Evolutionary conservation across 495 filamentous ascomycete species (phyloP).

Genomic region (Ascodesmis nigricans): DNA sequence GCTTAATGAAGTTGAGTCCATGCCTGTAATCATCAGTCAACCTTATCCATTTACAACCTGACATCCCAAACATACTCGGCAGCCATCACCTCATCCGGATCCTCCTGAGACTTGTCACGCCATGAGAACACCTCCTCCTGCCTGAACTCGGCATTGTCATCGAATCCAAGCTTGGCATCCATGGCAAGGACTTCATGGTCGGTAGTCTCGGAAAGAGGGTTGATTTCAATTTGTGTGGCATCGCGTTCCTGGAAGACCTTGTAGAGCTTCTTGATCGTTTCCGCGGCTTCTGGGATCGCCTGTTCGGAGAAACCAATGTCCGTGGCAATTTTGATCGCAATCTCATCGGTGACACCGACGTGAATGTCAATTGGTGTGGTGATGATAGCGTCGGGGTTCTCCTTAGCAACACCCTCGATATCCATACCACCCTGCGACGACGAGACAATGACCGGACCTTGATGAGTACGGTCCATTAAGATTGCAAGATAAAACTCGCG

Average conservation of each 20-base stretch:
- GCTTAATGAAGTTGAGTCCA: constrained; percentile 98
- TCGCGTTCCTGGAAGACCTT: constrained; percentile 95
- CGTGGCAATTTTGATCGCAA: constrained; percentile 71
- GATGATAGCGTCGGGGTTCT: constrained; percentile 83
- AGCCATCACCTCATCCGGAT: constrained; percentile 90
- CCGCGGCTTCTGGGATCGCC: constrained; percentile 81
- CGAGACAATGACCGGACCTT: constrained; percentile 85
- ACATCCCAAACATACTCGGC: constrained; percentile 42
- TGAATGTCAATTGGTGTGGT: constrained; percentile 88
- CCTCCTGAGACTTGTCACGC: constrained; percentile 88
- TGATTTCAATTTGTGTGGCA: constrained; percentile 98
- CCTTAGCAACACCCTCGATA: constrained; percentile 94
- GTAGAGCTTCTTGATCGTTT: constrained; percentile 96
- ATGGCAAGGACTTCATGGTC: constrained; percentile 96
- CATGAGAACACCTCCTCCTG: constrained; percentile 88
- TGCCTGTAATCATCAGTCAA: constrained; percentile 25
- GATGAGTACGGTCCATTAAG: constrained; percentile 84
- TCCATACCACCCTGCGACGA: constrained; percentile 98
- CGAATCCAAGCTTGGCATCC: constrained; percentile 95
- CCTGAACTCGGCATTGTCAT: constrained; percentile 96
- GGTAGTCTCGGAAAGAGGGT: constrained; percentile 87
- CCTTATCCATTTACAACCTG: no score
- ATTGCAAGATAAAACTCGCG: constrained; percentile 97
- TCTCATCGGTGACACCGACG: constrained; percentile 80
- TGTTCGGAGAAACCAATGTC: constrained; percentile 92